phyloP scores from a whole-genome alignment of 306 rosid genomes.

The Lathyrus sativus region DNA sequence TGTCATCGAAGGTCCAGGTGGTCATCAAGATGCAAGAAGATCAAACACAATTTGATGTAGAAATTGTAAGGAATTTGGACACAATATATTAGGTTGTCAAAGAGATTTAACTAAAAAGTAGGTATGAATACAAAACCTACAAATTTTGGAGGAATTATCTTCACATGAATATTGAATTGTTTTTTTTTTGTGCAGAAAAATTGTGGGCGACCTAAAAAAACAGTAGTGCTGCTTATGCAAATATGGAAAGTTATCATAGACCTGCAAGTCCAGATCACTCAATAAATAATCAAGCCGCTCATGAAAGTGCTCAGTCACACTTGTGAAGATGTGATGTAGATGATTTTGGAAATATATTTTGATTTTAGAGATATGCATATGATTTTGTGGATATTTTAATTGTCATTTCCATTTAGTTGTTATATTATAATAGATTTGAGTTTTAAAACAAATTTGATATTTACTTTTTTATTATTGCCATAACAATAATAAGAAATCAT shows the following conservation, averaged over 20 bases:
- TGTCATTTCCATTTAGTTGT: no score
- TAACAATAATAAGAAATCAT: no score
- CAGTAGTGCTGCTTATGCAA: neutral
- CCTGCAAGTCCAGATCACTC: neutral
- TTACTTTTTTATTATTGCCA: no score
- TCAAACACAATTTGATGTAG: neutral
- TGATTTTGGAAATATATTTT: neutral
- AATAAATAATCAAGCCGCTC: neutral
- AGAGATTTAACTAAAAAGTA: neutral
- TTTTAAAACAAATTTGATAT: no score
- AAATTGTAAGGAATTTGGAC: constrained; percentile 13
- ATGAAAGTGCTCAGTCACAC: neutral
- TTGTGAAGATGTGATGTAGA: neutral
- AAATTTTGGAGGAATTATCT: neutral
- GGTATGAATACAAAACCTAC: neutral
- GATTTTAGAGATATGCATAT: neutral
- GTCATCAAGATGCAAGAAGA: neutral
- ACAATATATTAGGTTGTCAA: neutral
- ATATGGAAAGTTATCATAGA: neutral
- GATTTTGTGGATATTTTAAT: neutral
- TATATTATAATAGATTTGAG: no score
- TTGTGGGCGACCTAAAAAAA: neutral
- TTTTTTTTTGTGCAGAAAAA: neutral
- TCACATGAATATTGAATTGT: neutral
- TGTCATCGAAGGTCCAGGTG: neutral